These are phyloP conservation scores for Alternaria arborescens DNA, from an alignment of 2,329 filamentous ascomycete genomes.

Conservation along the genomic window DNA sequence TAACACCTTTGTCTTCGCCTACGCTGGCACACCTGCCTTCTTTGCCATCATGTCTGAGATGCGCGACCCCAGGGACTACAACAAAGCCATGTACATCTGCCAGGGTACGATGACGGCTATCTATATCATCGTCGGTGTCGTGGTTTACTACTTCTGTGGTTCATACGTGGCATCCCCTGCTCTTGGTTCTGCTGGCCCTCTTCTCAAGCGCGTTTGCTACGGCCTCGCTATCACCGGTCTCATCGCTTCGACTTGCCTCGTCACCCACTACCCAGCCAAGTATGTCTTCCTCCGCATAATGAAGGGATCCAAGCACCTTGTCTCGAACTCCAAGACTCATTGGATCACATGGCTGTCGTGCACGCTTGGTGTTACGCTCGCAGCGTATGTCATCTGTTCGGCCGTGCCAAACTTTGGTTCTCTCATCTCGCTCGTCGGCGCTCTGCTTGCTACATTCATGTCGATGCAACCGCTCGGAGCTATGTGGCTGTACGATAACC, in stretches of 20 bases:
- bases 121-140: conserved; percentile 71
- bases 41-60: conserved; percentile 70
- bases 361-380: conserved; percentile 1
- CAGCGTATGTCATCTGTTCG: conserved; percentile 9
- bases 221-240: conserved; percentile 40
- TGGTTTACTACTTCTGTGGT: conserved; percentile 72
- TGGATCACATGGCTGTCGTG: conserved; percentile 16
- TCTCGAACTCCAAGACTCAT: conserved; percentile 8
- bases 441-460: conserved; percentile 14
- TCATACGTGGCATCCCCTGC: conserved; percentile 68
- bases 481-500: conserved; percentile 18
- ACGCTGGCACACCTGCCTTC: conserved; percentile 22
- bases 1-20: conserved; percentile 8
- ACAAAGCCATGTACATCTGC: conserved; percentile 68
- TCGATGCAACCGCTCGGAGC: conserved; percentile 2
- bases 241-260: conserved; percentile 8
- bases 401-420: conserved; percentile 13
- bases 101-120: conserved; percentile 63
- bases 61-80: conserved; percentile 65
- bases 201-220: conserved; percentile 67
- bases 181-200: conserved; percentile 64
- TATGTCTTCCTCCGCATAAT: conserved; percentile 69
- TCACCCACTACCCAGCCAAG: conserved; percentile 10
- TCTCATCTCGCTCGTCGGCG: conserved; percentile 14
- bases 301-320: conserved; percentile 71